phyloP scores from a whole-genome alignment of 1,139 yeast species.

The Trichomonascaceae sp. region DNA sequence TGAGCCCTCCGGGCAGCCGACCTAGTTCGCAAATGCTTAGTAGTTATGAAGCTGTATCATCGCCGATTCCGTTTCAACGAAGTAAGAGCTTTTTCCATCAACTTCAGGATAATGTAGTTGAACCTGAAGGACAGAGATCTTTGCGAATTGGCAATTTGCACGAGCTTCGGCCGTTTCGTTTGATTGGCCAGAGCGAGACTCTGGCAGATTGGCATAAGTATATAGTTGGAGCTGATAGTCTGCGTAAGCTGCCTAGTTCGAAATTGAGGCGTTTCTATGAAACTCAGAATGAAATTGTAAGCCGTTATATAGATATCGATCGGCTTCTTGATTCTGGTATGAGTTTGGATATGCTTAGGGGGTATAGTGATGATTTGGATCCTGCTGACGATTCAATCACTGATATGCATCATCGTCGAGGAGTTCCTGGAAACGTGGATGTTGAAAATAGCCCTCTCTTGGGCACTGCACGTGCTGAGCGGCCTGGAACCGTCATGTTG shows the following conservation, averaged over 20 bases:
- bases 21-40: not conserved
- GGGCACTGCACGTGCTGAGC: conserved; percentile 42
- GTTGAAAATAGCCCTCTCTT: conserved; percentile 49
- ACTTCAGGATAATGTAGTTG: conserved; percentile 2
- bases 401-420: conserved; percentile 25
- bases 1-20: not conserved
- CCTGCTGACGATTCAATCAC: conserved; percentile 21
- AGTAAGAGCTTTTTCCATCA: conserved; percentile 10
- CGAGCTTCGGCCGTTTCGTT: conserved; percentile 47
- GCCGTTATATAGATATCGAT: conserved; percentile 56
- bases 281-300: conserved; percentile 53
- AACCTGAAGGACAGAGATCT: not conserved
- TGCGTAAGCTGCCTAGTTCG: conserved; percentile 24
- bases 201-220: conserved; percentile 47
- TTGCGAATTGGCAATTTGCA: conserved; percentile 29
- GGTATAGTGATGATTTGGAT: conserved; percentile 45
- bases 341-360: conserved; percentile 57
- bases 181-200: conserved; percentile 49
- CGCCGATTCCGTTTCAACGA: conserved; percentile 6
- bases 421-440: conserved; percentile 56
- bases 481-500: conserved; percentile 41
- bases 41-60: not conserved
- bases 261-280: conserved; percentile 27
- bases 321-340: conserved; percentile 65
- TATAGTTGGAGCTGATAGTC: conserved; percentile 26